Percentiles rank a stretch among this genome's conserved stretches.
These are phyloP conservation scores for Fermentozyma sake DNA, from an alignment of 1,139 yeast species.

Conservation along the genomic window DNA sequence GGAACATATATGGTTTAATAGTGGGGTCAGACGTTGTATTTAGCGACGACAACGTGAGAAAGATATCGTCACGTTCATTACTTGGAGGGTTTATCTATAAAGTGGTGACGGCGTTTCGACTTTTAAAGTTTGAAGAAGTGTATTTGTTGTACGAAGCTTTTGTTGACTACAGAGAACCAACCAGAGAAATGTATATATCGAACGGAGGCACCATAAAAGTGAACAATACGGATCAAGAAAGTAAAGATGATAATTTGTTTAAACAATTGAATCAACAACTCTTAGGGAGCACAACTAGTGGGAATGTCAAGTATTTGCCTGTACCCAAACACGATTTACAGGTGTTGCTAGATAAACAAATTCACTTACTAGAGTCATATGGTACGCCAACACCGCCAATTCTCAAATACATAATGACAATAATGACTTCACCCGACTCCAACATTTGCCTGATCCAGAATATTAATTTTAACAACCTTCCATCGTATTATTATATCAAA, in stretches of 20 bases:
- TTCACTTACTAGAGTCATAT: constrained; percentile 48
- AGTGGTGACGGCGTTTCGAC: constrained; percentile 45
- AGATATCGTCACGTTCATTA: constrained; percentile 30
- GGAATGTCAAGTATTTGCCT: constrained; percentile 19
- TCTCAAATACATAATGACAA: constrained; percentile 38
- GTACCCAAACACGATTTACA: constrained; percentile 53
- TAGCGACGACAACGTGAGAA: constrained; percentile 2
- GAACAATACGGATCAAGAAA: constrained; percentile 2
- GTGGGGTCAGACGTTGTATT: constrained; percentile 9
- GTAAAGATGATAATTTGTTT: constrained; percentile 10
- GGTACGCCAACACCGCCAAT: constrained; percentile 51
- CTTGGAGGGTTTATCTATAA: constrained; percentile 34
- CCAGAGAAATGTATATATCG: constrained; percentile 18
- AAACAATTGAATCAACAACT: constrained; percentile 17
- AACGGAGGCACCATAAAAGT: constrained; percentile 15
- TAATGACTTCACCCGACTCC: constrained; percentile 42
- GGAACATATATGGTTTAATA: constrained; percentile 5
- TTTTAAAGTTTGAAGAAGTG: constrained; percentile 57
- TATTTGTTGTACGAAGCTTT: constrained; percentile 52
- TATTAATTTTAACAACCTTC: constrained; percentile 45
- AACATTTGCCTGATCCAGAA: constrained; percentile 42
- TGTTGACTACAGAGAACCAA: constrained; percentile 43
- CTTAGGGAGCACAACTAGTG: constrained; percentile 11
- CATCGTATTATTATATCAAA: constrained; percentile 60
- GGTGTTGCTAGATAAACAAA: constrained; percentile 51